Evolutionary conservation across 441 rosid species (phyloP), one percentile per base, ranked within the genome.

Genomic region (Viola pubescens): DNA sequence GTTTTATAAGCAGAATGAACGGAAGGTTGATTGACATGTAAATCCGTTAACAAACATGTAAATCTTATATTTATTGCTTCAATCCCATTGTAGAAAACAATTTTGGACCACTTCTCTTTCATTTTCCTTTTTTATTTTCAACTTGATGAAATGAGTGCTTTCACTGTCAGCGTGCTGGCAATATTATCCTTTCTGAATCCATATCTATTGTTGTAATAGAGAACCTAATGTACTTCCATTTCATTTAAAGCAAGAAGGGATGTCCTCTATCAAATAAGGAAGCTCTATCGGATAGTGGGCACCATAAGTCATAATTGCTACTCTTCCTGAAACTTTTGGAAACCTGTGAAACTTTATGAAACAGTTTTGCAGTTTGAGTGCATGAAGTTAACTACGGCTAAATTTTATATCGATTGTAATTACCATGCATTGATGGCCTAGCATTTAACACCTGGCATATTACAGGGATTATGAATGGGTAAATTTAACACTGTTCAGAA

Each of bases 181-280:
- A 48, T 34, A 11, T 54, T 16, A 44, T 58, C 50, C 62, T 60
- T 75, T n/a, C 52, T 40, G 65, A 60, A 48, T 50, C 44, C 11
- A 40, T 46, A 41, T 48, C 54, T 45, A 54, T 42, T 62, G 50
- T n/a, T 49, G 49, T 51, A 55, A 38, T 45, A 50, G 56, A 54
- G 39, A 59, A 7, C 44, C 64, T 41, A 42, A 13, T 63, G 49
- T 54, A 45, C 56, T 13, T 66, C 16, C 12, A 68, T 44, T 56
- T 54, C 49, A 40, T 44, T 56, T 70, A 63, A 57, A 57, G 52
- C n/a, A 45, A 37, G 37, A 43, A 46, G 52, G 0, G 5, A 4
- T 54, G 48, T n/a, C 44, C 3, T 44, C 45, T 57, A 34, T 45
- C 40, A 54, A 52, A 61, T 65, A 37, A 49, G 8, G 51, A 39